phyloP scores from a whole-genome alignment of 1,284 basidiomycete genomes.

The Apiotrichum veenhuisii region DNA sequence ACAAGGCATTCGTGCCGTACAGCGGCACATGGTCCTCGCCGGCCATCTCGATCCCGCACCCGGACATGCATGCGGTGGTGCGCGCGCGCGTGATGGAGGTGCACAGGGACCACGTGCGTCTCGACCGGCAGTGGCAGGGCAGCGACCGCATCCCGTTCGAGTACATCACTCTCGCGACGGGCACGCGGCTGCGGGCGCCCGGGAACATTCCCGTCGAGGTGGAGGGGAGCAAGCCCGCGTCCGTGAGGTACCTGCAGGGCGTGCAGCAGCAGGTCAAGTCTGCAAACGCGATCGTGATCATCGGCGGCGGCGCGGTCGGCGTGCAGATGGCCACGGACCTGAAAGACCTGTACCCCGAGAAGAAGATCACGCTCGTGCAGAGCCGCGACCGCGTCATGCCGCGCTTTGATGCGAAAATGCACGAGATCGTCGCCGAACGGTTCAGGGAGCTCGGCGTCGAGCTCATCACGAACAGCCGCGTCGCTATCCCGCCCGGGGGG shows the following conservation, averaged over 20 bases:
- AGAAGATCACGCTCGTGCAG: constrained; percentile 64
- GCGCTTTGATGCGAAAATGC: constrained; percentile 58
- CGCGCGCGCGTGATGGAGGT: constrained; percentile 14
- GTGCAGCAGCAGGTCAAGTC: constrained; percentile 26
- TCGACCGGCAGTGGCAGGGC: constrained; percentile 21
- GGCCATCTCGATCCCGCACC: constrained; percentile 11
- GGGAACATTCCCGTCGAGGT: constrained; percentile 25
- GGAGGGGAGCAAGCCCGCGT: constrained; percentile 20
- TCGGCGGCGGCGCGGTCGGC: constrained; percentile 51
- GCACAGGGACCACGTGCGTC: constrained; percentile 6
- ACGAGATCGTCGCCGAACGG: constrained; percentile 48
- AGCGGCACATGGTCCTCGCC: not conserved
- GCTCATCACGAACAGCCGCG: constrained; percentile 28
- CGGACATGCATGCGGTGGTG: constrained; percentile 14
- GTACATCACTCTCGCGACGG: constrained; percentile 43
- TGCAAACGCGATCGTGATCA: constrained; percentile 35
- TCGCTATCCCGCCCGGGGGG: constrained; percentile 45
- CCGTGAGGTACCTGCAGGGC: constrained; percentile 19
- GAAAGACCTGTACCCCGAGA: constrained; percentile 58
- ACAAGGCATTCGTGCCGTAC: constrained; percentile 63
- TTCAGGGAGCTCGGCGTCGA: constrained; percentile 49
- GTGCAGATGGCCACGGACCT: constrained; percentile 66
- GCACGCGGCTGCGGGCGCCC: constrained; percentile 33
- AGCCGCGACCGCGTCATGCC: constrained; percentile 61
- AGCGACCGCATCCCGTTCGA: constrained; percentile 25